phyloP scores from a whole-genome alignment of 441 rosid genomes.

The Jatropha podagrica region DNA sequence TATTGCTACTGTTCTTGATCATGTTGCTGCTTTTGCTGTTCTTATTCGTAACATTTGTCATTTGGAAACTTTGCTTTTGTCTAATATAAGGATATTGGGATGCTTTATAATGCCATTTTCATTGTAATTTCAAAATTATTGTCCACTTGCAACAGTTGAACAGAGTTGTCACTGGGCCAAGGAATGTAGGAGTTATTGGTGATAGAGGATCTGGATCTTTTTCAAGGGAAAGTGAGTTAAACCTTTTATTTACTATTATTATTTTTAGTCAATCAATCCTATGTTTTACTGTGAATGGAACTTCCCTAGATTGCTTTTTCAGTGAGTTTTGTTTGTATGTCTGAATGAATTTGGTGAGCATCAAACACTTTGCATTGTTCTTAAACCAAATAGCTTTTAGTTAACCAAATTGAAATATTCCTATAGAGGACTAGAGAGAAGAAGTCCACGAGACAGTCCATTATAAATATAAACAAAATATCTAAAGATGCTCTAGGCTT shows the following conservation, averaged over 20 bases:
- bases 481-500: neutral
- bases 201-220: conserved; percentile 93
- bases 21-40: neutral
- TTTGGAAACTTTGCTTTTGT: neutral
- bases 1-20: neutral
- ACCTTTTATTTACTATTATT: neutral
- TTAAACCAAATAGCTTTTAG: neutral
- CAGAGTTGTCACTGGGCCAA: conserved; percentile 86
- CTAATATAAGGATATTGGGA: neutral
- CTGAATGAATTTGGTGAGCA: neutral
- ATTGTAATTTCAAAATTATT: conserved; percentile 15
- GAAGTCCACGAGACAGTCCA: neutral
- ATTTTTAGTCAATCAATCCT: neutral
- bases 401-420: neutral
- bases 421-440: neutral
- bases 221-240: conserved; percentile 93
- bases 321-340: neutral
- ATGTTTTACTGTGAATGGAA: neutral
- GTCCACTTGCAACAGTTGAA: conserved; percentile 58
- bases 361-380: neutral
- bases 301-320: conserved; percentile 1
- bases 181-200: conserved; percentile 91
- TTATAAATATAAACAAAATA: neutral
- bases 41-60: neutral
- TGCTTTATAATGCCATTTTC: conserved; percentile 6